phyloP scores from a whole-genome alignment of 805 yeast genomes.

The Candida ponderosae region DNA sequence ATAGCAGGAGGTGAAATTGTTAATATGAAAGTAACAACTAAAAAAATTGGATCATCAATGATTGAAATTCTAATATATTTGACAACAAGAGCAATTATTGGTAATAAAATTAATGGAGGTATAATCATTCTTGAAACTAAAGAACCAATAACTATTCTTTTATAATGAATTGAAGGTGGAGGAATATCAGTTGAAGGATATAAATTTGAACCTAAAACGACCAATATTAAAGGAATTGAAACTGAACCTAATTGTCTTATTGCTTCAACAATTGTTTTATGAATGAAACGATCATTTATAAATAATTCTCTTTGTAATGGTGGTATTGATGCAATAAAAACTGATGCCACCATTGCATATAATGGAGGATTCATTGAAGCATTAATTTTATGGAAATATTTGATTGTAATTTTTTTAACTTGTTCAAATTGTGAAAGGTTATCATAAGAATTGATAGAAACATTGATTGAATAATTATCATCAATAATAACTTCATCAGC shows the following conservation, averaged over 20 bases:
- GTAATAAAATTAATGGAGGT: conserved; percentile 62
- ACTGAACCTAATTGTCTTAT: conserved; percentile 63
- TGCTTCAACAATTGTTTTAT: conserved; percentile 57
- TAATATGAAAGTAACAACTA: conserved; percentile 66
- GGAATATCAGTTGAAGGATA: conserved; percentile 64
- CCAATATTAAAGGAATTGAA: conserved; percentile 68
- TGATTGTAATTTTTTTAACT: neutral
- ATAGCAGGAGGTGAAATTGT: conserved; percentile 82
- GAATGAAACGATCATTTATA: conserved; percentile 50
- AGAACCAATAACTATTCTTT: conserved; percentile 59
- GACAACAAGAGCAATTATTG: conserved; percentile 56
- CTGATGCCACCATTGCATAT: conserved; percentile 65
- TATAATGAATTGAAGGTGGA: conserved; percentile 54
- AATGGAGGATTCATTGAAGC: conserved; percentile 74
- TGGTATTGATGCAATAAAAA: conserved; percentile 63
- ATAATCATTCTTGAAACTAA: conserved; percentile 71
- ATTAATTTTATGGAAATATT: conserved; percentile 19
- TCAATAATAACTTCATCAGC: no score
- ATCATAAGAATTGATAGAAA: no score
- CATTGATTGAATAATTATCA: no score
- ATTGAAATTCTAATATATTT: conserved; percentile 59
- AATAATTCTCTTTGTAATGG: conserved; percentile 49
- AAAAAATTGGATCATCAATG: conserved; percentile 73
- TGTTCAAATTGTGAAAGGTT: neutral
- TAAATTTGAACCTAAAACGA: conserved; percentile 73